Evolutionary conservation across 23 red algal species (phyloP), one percentile per base, ranked within the genome.

Genomic region (Gracilaria vermiculophylla): DNA sequence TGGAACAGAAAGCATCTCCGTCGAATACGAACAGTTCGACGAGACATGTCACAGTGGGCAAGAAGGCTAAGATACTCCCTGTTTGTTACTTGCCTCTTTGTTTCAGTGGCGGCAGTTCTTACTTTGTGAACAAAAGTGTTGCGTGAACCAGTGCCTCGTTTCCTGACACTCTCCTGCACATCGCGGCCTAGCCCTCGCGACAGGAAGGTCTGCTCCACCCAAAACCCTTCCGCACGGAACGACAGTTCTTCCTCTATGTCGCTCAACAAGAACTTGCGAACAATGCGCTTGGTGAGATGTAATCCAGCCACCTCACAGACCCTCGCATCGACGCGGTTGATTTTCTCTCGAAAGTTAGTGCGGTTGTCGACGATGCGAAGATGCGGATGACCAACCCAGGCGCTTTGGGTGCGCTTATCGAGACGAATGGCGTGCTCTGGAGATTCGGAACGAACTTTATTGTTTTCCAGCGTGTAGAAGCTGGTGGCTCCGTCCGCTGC

Each of bases 381-480:
- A 50, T 76, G 88, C 15, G 87, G 94, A 43, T 96, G 94, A 10
- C 94, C 94, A 17, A 91, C 81, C 94, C 94, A 96, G 13, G 77
- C 80, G 39, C 35, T 81, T 31, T 90, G 88, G 25, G 82, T 83
- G 17, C 69, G 53, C 19, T 23, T 52, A 56, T 96, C 94, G 16
- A 92, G 42, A 19, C 49, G 44, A 31, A 84, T 72, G 20, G 94
- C 87, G 48, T 92, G 85, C 33, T 76, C 79, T 31, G 73, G 81
- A 2, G 81, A 32, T 80, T 96, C 94, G 5, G 69, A 44, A 20
- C 94, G 81, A 8, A 66, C 47, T 47, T 80, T 76, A 77, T 96
- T 85, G 14, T 81, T 91, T 62, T 64, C 78, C 71, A 81, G 60
- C 6, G 88, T 79, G 81, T 96, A 96, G 31, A 56, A 87, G 4